A percentile compares a stretch with the other conserved stretches of the same genome.
phyloP scores from a whole-genome alignment of 768 basidiomycete species.

The Suillus hirtellus region DNA sequence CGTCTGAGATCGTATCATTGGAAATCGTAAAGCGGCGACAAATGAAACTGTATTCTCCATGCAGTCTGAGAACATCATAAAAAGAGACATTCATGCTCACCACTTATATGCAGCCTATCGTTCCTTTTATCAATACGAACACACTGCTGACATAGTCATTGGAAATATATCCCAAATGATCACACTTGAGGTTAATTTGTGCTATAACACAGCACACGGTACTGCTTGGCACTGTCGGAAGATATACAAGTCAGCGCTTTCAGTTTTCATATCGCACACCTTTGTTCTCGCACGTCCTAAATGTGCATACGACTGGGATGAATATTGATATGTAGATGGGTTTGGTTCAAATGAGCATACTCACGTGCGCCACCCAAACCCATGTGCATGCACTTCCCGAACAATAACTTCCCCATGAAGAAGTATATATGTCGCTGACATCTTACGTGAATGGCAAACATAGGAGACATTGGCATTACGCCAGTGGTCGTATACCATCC shows the following conservation, averaged over 20 bases:
- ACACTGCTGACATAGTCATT: neutral
- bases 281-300: neutral
- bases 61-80: neutral
- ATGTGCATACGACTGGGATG: neutral
- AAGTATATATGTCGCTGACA: neutral
- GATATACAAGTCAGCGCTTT: neutral
- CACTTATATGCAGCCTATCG: neutral
- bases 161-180: neutral
- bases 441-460: neutral
- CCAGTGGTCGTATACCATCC: neutral
- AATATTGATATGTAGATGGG: neutral
- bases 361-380: neutral
- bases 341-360: neutral
- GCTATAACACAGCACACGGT: neutral
- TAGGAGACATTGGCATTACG: neutral
- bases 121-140: neutral
- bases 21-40: neutral
- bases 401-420: neutral
- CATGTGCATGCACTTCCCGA: neutral
- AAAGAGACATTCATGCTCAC: neutral
- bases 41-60: neutral
- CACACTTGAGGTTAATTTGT: neutral
- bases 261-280: neutral
- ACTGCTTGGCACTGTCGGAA: neutral
- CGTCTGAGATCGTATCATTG: neutral